phyloP scores from a whole-genome alignment of 371 early-diverging fungal genomes.

The Thermomucor indicae-seudaticae region DNA sequence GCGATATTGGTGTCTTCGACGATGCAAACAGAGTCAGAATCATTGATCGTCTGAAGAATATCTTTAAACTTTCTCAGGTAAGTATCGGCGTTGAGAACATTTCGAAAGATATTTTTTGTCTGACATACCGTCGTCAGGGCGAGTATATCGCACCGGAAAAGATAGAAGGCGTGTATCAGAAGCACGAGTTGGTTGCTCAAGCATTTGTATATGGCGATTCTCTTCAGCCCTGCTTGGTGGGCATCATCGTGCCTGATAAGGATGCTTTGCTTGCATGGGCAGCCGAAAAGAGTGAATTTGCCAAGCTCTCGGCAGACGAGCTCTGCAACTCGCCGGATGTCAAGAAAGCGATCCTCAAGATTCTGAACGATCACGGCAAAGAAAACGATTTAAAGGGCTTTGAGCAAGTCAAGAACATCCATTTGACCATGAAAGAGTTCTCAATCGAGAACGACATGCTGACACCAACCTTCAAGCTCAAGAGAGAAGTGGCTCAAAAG shows the following conservation, averaged over 20 bases:
- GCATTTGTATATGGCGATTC: conserved; percentile 93
- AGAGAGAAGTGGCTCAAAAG: conserved; percentile 70
- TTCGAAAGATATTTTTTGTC: no score
- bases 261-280: conserved; percentile 47
- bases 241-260: conserved; percentile 80
- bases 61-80: conserved; percentile 87
- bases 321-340: conserved; percentile 57
- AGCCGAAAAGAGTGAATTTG: no score
- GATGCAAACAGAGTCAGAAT: conserved; percentile 74
- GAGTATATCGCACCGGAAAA: conserved; percentile 99
- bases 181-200: conserved; percentile 66
- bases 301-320: conserved; percentile 39
- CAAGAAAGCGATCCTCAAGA: conserved; percentile 52
- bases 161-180: conserved; percentile 81
- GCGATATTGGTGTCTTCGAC: conserved; percentile 92
- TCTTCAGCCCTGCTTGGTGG: conserved; percentile 80
- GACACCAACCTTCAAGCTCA: conserved; percentile 85
- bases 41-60: conserved; percentile 98
- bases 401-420: conserved; percentile 75
- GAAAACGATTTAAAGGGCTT: conserved; percentile 79
- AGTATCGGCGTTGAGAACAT: background rate
- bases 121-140: conserved; percentile 80
- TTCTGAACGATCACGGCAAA: conserved; percentile 59
- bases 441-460: conserved; percentile 80
- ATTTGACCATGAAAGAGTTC: conserved; percentile 72